phyloP scores from a whole-genome alignment of 352 stramenopile species.

The Blastocystis sp. region DNA sequence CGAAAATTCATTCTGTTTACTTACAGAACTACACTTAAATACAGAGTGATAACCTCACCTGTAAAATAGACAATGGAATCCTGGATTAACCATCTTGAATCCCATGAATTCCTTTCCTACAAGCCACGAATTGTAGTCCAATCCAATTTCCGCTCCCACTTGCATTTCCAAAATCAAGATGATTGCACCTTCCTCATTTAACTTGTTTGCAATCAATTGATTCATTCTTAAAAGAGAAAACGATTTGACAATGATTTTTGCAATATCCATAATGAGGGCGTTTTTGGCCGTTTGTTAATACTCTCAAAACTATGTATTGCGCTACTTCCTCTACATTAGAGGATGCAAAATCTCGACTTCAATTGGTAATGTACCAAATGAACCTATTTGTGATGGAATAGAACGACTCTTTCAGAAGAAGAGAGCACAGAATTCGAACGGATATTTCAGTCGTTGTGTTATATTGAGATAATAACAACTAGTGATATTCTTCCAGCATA shows the following conservation, averaged over 20 bases:
- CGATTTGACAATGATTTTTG: not conserved
- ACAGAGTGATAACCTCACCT: not conserved
- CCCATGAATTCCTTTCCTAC: conserved; percentile 47
- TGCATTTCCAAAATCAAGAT: conserved; percentile 38
- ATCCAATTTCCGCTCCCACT: conserved; percentile 21
- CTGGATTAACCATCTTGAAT: conserved; percentile 55
- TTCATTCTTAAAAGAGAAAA: conserved; percentile 8
- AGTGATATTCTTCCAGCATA: not conserved
- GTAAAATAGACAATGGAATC: conserved; percentile 55
- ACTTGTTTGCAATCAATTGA: conserved; percentile 17
- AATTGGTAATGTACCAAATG: no score
- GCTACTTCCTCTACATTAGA: not conserved
- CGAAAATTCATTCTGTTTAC: conserved; percentile 47
- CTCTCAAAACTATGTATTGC: not conserved
- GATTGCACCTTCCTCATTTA: conserved; percentile 55
- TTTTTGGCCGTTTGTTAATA: not conserved
- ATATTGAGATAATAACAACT: not conserved
- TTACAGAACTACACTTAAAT: conserved; percentile 4
- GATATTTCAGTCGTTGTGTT: not conserved
- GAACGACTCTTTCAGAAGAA: not conserved
- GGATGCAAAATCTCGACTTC: no score
- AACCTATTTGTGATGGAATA: not conserved
- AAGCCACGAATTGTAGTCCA: conserved; percentile 56
- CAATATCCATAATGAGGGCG: not conserved
- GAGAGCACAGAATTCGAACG: not conserved